Evolutionary conservation across 2,329 filamentous ascomycete species (phyloP).

Genomic region (Dryadomyces quercivorus): DNA sequence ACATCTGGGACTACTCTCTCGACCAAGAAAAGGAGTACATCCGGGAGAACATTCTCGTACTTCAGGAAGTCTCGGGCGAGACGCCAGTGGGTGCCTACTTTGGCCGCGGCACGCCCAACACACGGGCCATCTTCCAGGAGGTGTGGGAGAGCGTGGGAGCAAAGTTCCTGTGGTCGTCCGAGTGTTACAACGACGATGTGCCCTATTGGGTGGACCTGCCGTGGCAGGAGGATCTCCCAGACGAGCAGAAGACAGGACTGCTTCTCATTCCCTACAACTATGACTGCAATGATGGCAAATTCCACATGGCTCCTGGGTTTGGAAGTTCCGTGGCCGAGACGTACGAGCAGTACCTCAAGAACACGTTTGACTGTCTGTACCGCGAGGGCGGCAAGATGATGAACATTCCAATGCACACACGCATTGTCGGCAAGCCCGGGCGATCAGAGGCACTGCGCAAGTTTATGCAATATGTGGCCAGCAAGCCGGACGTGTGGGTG

Average conservation of each 20-base stretch:
- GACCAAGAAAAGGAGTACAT: conserved; percentile 11
- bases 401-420: conserved; percentile 41
- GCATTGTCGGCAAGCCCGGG: conserved; percentile 39
- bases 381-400: conserved; percentile 45
- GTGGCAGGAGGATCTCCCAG: conserved; percentile 9
- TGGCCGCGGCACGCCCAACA: conserved; percentile 13
- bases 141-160: conserved; percentile 9
- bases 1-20: conserved; percentile 9
- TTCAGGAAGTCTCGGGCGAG: conserved; percentile 10
- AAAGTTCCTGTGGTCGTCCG: conserved; percentile 10
- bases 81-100: conserved; percentile 12
- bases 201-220: conserved; percentile 13
- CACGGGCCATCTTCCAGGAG: conserved; percentile 8
- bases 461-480: conserved; percentile 39
- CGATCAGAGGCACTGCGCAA: conserved; percentile 37
- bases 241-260: conserved; percentile 8
- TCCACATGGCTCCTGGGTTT: conserved; percentile 29
- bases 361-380: conserved; percentile 41
- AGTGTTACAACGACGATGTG: conserved; percentile 12
- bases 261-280: conserved; percentile 14
- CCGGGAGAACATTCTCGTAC: conserved; percentile 6
- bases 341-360: conserved; percentile 36
- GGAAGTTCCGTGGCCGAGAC: conserved; percentile 24
- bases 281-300: conserved; percentile 13
- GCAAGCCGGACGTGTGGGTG: conserved; percentile 41